Evolutionary conservation across 306 rosid species (phyloP), one percentile per base, ranked within the genome.

Genomic region (Quercus engelmannii): DNA sequence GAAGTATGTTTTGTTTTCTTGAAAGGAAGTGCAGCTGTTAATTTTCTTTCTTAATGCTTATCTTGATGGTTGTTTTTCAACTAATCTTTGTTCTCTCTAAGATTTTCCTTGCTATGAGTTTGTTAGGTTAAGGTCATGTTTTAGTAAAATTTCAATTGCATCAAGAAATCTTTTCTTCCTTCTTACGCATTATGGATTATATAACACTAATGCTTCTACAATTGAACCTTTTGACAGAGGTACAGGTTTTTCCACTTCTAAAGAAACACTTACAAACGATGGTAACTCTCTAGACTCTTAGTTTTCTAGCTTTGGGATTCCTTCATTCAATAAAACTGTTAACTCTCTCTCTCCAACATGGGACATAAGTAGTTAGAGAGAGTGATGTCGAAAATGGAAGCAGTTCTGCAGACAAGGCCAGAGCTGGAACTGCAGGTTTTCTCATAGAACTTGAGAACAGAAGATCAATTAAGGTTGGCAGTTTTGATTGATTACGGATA

Each of bases 381-480:
- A 82, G 59, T 30, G 91, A 94, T 72, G 9, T 79, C 35, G 97
- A 94, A 59, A 64, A 57, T 55, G 88, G 76, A 71, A 56, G 33
- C 74, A 79, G 8, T 79, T 49, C 87, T 31, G 67, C 71, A 46
- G 43, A 28, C 14, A 91, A 88, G 76, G 89, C 84, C 3, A 85
- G 87, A 83, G 89, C 84, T 67, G 98, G 98, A 78, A 91, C 97
- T 67, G 98, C 97, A 58, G 72, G 74, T 71, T 94, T 88, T 81
- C 97, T 94, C 59, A 70, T 91, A 58, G 88, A 92, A 76, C 87
- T 92, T 56, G 98, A 94, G 85, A 85, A 81, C 38, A 87, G 85
- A 85, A 88, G 98, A 86, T 70, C 97, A 25, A 94, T 94, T 49
- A 94, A 94, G 91, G 98, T 85, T 71, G 12, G 89, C 76, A 69